Percentiles rank a stretch among this genome's conserved stretches.
phyloP scores from a whole-genome alignment of 768 basidiomycete species.

The Tulasnella calospora region DNA sequence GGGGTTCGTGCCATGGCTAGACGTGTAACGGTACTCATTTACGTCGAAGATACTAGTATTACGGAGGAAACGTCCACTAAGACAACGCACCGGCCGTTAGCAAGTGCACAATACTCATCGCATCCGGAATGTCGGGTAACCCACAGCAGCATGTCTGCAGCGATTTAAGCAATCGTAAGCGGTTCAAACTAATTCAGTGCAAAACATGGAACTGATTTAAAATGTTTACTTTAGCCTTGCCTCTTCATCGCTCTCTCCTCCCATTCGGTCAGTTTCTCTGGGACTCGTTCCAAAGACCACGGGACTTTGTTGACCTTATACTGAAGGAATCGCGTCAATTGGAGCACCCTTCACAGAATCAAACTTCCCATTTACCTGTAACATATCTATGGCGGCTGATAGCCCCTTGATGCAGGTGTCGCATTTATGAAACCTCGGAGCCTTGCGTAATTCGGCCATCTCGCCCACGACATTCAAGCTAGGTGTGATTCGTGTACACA shows the following conservation, averaged over 20 bases:
- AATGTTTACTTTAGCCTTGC: neutral
- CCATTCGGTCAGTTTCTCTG: neutral
- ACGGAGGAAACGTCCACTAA: neutral
- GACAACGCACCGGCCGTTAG: neutral
- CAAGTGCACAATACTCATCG: neutral
- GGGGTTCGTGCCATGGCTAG: too few relatives aligned
- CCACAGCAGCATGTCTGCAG: too few relatives aligned
- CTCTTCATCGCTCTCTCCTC: constrained; percentile 3
- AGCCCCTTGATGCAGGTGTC: constrained; percentile 53
- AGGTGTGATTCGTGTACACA: constrained; percentile 39
- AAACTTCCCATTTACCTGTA: constrained; percentile 44
- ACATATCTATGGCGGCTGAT: constrained; percentile 55
- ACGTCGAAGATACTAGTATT: neutral
- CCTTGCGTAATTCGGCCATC: constrained; percentile 49
- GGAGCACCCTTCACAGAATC: neutral
- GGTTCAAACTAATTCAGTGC: too few relatives aligned
- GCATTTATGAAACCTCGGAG: constrained; percentile 52
- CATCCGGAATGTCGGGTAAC: too few relatives aligned
- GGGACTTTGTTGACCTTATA: constrained; percentile 19
- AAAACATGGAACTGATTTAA: too few relatives aligned
- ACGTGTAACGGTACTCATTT: neutral
- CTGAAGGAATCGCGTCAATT: neutral
- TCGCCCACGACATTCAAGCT: constrained; percentile 64
- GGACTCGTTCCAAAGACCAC: constrained; percentile 3
- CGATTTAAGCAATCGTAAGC: too few relatives aligned